Evolutionary conservation across 805 yeast genomes (phyloP), one percentile per base, ranked within the genome.

Genomic region (Sugiyamaella smithiae): DNA sequence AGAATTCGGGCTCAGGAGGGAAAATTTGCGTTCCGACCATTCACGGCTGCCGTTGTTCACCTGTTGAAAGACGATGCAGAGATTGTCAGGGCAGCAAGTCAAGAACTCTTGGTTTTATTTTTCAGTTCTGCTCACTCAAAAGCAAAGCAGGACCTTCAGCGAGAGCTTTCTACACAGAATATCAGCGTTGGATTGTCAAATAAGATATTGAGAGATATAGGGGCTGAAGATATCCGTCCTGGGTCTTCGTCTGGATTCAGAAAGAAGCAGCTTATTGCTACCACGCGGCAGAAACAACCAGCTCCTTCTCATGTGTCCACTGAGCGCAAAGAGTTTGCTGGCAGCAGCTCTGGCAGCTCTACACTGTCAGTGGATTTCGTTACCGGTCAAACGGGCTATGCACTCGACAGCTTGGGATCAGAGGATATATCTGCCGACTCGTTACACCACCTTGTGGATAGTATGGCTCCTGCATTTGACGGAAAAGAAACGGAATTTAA

Each of bases 401-500:
- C 59, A 2, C 52, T 73, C 24, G 85, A 80, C 45, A 52, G 60
- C 3, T 42, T 76, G 2, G 59, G 56, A 22, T 61, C 77, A 0
- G 52, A 66, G 5, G 55, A 68, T 41, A 56, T 72, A 1, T 54
- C 67, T 33, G 62, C 62, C 9, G 60, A 64, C 31, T 57, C 60
- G 9, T 54, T 75, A 24, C 48, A 55, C 5, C 59, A 58, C 3
- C 60, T 64, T 12, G 46, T 69, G 17, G 68, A 66, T 25, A 48
- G 51, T 8, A 57, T 69, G 65, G 28, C 51, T 6, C 51, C 63
- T 0, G 55, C 63, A 20, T 89, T 91, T 58, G 76, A 73, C 6
- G 85, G 84, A 4, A 73, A 84, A 59, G 99, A 93, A 64, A 85
- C 95, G 0, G 99, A 93, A 61, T 75, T 75, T 50, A 93, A 93